A percentile compares a stretch with the other conserved stretches of the same genome.
Conservation (phyloP, 169 alveolate species). For the Cryptosporidium sp. region DNA sequence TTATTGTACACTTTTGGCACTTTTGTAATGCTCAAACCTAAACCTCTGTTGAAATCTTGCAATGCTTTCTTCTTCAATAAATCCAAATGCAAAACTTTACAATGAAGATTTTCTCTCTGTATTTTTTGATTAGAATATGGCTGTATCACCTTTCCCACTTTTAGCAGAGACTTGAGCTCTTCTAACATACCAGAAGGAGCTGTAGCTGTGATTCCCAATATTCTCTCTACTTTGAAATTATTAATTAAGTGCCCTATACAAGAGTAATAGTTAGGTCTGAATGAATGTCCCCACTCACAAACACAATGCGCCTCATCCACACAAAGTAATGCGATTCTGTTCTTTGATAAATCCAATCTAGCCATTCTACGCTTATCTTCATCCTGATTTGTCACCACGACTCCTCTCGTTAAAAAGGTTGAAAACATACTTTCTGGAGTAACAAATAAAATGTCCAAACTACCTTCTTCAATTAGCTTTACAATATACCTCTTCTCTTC, state of each 20-base stretch:
- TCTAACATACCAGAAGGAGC: constrained; percentile 86
- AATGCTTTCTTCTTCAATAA: constrained; percentile 8
- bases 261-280: constrained; percentile 86
- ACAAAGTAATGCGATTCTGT: constrained; percentile 81
- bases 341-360: constrained; percentile 68
- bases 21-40: background rate
- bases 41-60: background rate
- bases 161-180: constrained; percentile 72
- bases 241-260: constrained; percentile 82
- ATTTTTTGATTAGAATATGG: constrained; percentile 41
- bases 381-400: constrained; percentile 75
- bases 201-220: constrained; percentile 91
- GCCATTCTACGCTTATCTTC: constrained; percentile 16
- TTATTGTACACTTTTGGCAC: constrained; percentile 45
- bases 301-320: constrained; percentile 94
- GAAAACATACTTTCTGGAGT: constrained; percentile 86
- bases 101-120: constrained; percentile 51
- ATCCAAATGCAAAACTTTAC: constrained; percentile 49
- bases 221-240: constrained; percentile 78
- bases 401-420: constrained; percentile 65
- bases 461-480: constrained; percentile 79
- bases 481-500: constrained; percentile 80
- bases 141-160: constrained; percentile 33
- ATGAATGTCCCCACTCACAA: constrained; percentile 90
- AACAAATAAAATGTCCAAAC: constrained; percentile 85